phyloP scores from a whole-genome alignment of 805 yeast genomes.

The Debaryomyces maramus region DNA sequence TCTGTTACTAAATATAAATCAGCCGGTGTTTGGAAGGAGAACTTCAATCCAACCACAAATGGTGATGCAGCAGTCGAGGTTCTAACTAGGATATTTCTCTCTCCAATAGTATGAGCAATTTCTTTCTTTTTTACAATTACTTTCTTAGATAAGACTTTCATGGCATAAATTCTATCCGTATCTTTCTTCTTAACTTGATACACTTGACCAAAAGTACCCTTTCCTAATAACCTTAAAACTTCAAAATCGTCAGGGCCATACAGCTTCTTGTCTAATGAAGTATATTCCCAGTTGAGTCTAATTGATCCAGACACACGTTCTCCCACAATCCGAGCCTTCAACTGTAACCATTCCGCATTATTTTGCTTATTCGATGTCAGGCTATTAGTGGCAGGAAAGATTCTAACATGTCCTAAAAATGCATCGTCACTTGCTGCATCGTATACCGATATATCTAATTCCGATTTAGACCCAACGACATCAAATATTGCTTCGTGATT shows the following conservation, averaged over 20 bases:
- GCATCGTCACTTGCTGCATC: conserved; percentile 81
- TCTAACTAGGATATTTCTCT: conserved; percentile 88
- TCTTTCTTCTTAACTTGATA: conserved; percentile 93
- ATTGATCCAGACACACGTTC: conserved; percentile 79
- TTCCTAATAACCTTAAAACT: conserved; percentile 84
- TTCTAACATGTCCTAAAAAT: conserved; percentile 81
- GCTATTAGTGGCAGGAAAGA: conserved; percentile 55
- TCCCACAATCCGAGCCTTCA: conserved; percentile 71
- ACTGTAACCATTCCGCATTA: conserved; percentile 66
- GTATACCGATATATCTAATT: conserved; percentile 86
- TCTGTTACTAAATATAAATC: conserved; percentile 94
- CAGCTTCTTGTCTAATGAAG: conserved; percentile 65
- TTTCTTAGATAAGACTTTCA: conserved; percentile 94
- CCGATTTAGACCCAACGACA: conserved; percentile 80
- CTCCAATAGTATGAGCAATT: conserved; percentile 97
- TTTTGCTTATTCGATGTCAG: conserved; percentile 39
- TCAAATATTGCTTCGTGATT: conserved; percentile 92
- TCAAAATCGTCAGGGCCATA: conserved; percentile 96
- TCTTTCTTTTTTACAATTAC: conserved; percentile 96
- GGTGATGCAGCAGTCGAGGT: conserved; percentile 86
- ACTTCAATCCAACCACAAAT: conserved; percentile 94
- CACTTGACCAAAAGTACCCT: conserved; percentile 97
- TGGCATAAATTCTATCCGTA: conserved; percentile 89
- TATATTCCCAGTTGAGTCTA: conserved; percentile 70
- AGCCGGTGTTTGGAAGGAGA: conserved; percentile 92